Conservation (phyloP, 1,139 yeast species). For the Candida sanyaensis region DNA sequence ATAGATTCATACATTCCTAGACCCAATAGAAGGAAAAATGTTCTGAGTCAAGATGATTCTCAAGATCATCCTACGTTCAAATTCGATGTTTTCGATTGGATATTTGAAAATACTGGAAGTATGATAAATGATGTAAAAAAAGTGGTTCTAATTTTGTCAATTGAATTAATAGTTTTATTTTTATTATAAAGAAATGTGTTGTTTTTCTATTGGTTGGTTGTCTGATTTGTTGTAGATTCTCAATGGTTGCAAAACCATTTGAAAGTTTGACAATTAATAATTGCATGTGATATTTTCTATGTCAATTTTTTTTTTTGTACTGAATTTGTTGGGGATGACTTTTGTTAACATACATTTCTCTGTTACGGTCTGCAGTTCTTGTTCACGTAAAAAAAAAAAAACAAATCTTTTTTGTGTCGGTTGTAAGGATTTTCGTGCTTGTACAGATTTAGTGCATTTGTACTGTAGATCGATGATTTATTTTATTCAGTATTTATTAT, state of each 20-base stretch:
- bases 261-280: background rate
- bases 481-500: too few relatives aligned
- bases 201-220: background rate
- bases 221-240: background rate
- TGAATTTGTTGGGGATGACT: background rate
- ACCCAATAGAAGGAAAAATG: background rate
- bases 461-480: background rate
- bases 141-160: background rate
- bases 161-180: background rate
- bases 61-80: background rate
- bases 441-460: background rate
- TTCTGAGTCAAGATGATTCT: background rate
- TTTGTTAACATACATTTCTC: background rate
- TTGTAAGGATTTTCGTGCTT: too few relatives aligned
- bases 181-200: background rate
- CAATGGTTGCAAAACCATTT: background rate
- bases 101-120: conserved; percentile 1
- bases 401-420: background rate
- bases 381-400: background rate
- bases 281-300: background rate
- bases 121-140: background rate
- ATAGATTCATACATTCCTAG: background rate
- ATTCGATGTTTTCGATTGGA: conserved; percentile 9
- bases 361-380: too few relatives aligned
- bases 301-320: background rate